phyloP scores from a whole-genome alignment of 345 rosid species.

The Brassica nigra region DNA sequence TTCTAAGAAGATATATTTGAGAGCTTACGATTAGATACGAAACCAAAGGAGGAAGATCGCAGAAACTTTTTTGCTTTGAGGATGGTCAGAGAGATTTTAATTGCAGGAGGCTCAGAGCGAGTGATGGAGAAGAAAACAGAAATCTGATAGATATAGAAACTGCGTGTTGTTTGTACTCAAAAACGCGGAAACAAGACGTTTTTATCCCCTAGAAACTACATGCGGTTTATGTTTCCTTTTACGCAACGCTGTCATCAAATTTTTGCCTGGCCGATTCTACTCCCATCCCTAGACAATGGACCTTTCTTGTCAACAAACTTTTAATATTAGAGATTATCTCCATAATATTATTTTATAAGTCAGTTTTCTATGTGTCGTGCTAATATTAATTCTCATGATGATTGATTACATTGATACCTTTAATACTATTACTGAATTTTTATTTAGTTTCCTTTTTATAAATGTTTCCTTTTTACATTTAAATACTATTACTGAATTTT shows the following conservation, averaged over 20 bases:
- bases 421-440: too few species aligned
- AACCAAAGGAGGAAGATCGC: slow-evolving; percentile 15
- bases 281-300: too few species aligned
- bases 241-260: neutral
- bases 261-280: neutral
- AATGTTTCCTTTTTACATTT: too few species aligned
- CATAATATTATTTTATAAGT: too few species aligned
- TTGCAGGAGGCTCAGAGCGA: neutral
- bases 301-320: too few species aligned
- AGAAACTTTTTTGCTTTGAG: neutral
- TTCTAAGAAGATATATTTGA: neutral
- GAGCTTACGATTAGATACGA: slow-evolving; percentile 12
- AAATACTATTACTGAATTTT: too few species aligned
- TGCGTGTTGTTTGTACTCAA: neutral
- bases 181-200: neutral
- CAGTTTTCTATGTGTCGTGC: too few species aligned
- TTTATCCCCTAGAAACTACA: neutral
- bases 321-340: too few species aligned
- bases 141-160: neutral
- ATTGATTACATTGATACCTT: too few species aligned
- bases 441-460: too few species aligned
- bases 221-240: neutral
- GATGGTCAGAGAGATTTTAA: neutral
- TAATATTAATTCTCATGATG: too few species aligned
- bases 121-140: neutral